Evolutionary conservation across 2,329 filamentous ascomycete genomes (phyloP), one percentile per base, ranked within the genome.

Genomic region (Neonectria magnoliae): DNA sequence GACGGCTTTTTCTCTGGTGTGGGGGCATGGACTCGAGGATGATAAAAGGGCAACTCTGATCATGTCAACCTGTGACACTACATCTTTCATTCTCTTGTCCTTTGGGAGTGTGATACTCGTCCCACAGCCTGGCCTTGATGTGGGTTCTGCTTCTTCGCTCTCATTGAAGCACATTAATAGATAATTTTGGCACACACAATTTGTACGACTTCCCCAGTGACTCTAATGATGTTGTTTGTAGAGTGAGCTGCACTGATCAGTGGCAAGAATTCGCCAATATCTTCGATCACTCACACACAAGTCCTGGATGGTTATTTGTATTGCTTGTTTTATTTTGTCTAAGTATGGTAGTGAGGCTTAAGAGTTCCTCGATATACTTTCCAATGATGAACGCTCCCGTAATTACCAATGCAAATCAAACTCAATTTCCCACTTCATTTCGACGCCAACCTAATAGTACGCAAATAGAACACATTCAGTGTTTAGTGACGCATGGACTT

Each of bases 401-500:
- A 22, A 45, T 11, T 38, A 55, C 18, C 42, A 44, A 47, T 41
- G 25, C 33, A 45, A 47, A 57, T 4, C 48, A 54, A 47, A 38
- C 16, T 59, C 25, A 58, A 50, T 20, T 51, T 54, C 47, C 18
- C 20, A 20, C 33, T 63, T 45, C 48, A 33, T 33, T 60, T 52
- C 42, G 73, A 73, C 70, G 64, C 71, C 68, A 41, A 9, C 33
- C 6, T 38, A 22, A 42, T 11, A 25, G 36, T 51, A 20, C 42
- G 56, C 29, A 8, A n/a, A 22, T 11, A 51, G 9, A 25, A 59
- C 41, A 10, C 36, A 52, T 27, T 9, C 2, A 16, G n/a, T 14
- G 9, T 45, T 70, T 71, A 83, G 14, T 78, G 75, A 41, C 76
- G 79, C 90, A 93, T 93, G 14, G 84, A 84, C 85, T 93, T 94